Conservation (phyloP, 2,329 filamentous ascomycete genomes). For the Fusarium camptoceras region DNA sequence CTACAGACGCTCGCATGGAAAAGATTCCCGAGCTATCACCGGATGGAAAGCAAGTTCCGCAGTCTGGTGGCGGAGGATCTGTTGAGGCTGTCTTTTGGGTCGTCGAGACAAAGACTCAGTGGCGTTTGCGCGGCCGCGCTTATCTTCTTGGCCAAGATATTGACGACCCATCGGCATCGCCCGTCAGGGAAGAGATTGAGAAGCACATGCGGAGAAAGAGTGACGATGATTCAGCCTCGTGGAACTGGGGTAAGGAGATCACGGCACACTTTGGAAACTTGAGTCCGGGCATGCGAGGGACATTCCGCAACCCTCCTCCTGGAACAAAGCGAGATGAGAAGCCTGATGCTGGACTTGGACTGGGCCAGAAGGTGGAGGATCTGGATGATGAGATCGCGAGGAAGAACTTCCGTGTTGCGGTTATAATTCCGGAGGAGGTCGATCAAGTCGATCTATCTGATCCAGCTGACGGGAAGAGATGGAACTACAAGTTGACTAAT, state of each 20-base stretch:
- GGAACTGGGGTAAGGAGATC: slow-evolving; percentile 84
- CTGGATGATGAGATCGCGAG: slow-evolving; percentile 78
- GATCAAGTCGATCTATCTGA: slow-evolving; percentile 80
- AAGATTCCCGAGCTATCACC: slow-evolving; percentile 78
- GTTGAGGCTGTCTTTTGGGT: slow-evolving; percentile 91
- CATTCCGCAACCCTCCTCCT: slow-evolving; percentile 78
- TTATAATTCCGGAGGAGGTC: slow-evolving; percentile 82
- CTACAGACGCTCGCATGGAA: slow-evolving; percentile 88
- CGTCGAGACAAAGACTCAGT: slow-evolving; percentile 77
- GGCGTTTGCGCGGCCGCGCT: slow-evolving; percentile 82
- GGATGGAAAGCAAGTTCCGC: slow-evolving; percentile 52
- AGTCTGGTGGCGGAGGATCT: slow-evolving; percentile 71
- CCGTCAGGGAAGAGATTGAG: slow-evolving; percentile 70
- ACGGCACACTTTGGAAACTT: slow-evolving; percentile 92
- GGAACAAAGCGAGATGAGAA: slow-evolving; percentile 69
- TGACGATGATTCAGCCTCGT: slow-evolving; percentile 59
- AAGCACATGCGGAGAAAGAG: slow-evolving; percentile 67
- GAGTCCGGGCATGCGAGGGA: slow-evolving; percentile 81
- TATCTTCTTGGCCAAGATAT: slow-evolving; percentile 80
- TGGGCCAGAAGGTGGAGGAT: slow-evolving; percentile 75
- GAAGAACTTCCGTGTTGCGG: slow-evolving; percentile 83
- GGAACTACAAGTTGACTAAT: slow-evolving; percentile 72
- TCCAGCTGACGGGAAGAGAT: slow-evolving; percentile 71
- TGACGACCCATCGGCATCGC: slow-evolving; percentile 56
- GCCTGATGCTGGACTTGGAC: slow-evolving; percentile 55